phyloP scores from a whole-genome alignment of 1,284 basidiomycete genomes.

The Schizopora paradoxa region DNA sequence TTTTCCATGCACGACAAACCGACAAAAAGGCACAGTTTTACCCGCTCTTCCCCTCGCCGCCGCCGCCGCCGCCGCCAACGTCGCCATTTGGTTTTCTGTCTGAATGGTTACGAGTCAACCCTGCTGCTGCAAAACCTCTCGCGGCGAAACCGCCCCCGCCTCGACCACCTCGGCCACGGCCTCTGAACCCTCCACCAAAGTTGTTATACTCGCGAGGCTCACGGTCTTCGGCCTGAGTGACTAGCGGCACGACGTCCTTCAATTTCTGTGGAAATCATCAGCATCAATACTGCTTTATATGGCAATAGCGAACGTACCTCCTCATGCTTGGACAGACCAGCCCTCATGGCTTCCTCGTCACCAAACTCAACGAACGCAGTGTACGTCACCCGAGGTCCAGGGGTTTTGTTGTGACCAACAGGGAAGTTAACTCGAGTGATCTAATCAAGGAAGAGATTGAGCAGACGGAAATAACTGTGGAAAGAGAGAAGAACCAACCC shows the following conservation, averaged over 20 bases:
- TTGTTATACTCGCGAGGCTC: constrained; percentile 43
- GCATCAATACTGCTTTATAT: not conserved
- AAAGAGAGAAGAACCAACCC: constrained; percentile 38
- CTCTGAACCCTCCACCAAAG: constrained; percentile 29
- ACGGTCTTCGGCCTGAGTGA: constrained; percentile 64
- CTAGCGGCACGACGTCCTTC: constrained; percentile 55
- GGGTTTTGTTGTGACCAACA: constrained; percentile 41
- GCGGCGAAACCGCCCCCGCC: constrained; percentile 53
- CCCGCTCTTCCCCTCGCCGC: too few species aligned
- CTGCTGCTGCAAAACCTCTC: constrained; percentile 63
- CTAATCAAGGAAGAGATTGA: constrained; percentile 32
- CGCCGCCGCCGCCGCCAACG: too few species aligned
- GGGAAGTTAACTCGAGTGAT: constrained; percentile 72
- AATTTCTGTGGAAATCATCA: constrained; percentile 45
- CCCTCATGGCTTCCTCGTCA: constrained; percentile 77
- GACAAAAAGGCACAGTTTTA: too few species aligned
- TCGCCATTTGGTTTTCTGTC: constrained; percentile 29
- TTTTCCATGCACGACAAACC: too few species aligned
- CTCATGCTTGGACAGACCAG: constrained; percentile 64
- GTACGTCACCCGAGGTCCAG: too few species aligned
- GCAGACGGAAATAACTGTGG: constrained; percentile 9
- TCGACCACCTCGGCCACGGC: constrained; percentile 53
- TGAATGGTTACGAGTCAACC: constrained; percentile 43
- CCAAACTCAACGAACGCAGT: constrained; percentile 84
- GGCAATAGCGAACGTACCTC: constrained; percentile 47